phyloP scores from a whole-genome alignment of 352 stramenopile species.

The Achlya hypogyna region DNA sequence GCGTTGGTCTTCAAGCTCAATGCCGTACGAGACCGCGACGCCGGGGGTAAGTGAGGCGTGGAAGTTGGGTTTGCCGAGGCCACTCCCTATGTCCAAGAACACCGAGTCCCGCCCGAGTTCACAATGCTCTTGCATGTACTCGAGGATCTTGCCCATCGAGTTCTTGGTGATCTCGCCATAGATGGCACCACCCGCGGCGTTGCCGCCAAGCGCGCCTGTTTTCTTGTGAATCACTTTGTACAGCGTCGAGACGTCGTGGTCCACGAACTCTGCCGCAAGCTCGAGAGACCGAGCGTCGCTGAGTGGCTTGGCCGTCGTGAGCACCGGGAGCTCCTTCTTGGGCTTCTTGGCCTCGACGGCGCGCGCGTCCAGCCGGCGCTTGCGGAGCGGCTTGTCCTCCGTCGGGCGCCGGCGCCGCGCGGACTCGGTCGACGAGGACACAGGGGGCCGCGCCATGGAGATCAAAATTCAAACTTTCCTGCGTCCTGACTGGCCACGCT shows the following conservation, averaged over 20 bases:
- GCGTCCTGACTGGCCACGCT: not conserved
- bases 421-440: not conserved
- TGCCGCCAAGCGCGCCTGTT: slow-evolving; percentile 91
- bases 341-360: not conserved
- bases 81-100: slow-evolving; percentile 96
- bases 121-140: slow-evolving; percentile 91
- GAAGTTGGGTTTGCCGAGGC: slow-evolving; percentile 96
- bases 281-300: slow-evolving; percentile 43
- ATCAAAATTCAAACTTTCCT: not conserved
- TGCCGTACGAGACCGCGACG: slow-evolving; percentile 92
- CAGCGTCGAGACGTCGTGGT: slow-evolving; percentile 74
- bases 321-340: not conserved
- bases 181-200: slow-evolving; percentile 92
- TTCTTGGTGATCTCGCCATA: slow-evolving; percentile 97
- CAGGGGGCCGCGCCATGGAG: not conserved
- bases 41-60: slow-evolving; percentile 93
- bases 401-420: not conserved
- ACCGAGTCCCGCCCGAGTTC: slow-evolving; percentile 77
- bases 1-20: slow-evolving; percentile 93
- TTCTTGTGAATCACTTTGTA: slow-evolving; percentile 92
- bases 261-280: slow-evolving; percentile 63
- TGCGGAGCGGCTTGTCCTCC: not conserved
- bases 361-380: not conserved
- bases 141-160: slow-evolving; percentile 94
- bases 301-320: slow-evolving; percentile 46